These are phyloP conservation scores for Sarocladium brachiariae DNA, from an alignment of 2,329 filamentous ascomycete genomes.

Conservation along the genomic window DNA sequence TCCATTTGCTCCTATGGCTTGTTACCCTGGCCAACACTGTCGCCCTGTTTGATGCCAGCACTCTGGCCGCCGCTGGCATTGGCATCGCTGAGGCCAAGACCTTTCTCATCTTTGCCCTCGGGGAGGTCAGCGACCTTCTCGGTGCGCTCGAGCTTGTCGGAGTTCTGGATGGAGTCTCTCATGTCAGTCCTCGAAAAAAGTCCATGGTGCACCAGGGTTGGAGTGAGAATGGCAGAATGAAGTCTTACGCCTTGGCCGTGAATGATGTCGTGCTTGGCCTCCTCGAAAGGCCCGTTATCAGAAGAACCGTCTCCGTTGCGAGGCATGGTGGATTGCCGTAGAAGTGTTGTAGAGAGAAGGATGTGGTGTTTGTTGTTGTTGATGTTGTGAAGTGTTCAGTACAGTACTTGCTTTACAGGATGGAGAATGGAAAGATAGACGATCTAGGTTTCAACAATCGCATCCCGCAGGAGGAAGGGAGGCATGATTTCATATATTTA, in stretches of 20 bases:
- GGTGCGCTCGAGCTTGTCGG: slow-evolving; percentile 34
- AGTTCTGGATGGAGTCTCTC: slow-evolving; percentile 18
- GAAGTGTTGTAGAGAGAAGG: background rate
- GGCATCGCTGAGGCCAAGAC: slow-evolving; percentile 30
- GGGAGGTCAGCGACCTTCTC: slow-evolving; percentile 44
- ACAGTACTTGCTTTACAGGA: too few species aligned
- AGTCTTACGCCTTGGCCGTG: slow-evolving; percentile 36
- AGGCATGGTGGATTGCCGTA: slow-evolving; percentile 35
- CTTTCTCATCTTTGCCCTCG: slow-evolving; percentile 35
- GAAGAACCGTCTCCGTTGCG: slow-evolving; percentile 40
- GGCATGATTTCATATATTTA: background rate
- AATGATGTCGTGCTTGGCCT: slow-evolving; percentile 31
- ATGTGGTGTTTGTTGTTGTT: too few species aligned
- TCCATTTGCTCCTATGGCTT: background rate
- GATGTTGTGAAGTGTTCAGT: too few species aligned
- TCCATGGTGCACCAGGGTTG: too few species aligned
- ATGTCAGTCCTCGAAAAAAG: slow-evolving; percentile 7
- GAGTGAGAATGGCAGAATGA: too few species aligned
- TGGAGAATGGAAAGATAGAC: too few species aligned
- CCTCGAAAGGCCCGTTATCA: slow-evolving; percentile 37
- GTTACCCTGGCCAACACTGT: slow-evolving; percentile 34
- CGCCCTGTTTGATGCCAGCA: slow-evolving; percentile 33
- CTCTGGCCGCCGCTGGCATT: slow-evolving; percentile 38
- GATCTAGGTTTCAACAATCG: background rate
- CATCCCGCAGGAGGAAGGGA: background rate